Base-by-base conservation (phyloP, 352 stramenopile species). In the Plasmopara viticola region DNA sequence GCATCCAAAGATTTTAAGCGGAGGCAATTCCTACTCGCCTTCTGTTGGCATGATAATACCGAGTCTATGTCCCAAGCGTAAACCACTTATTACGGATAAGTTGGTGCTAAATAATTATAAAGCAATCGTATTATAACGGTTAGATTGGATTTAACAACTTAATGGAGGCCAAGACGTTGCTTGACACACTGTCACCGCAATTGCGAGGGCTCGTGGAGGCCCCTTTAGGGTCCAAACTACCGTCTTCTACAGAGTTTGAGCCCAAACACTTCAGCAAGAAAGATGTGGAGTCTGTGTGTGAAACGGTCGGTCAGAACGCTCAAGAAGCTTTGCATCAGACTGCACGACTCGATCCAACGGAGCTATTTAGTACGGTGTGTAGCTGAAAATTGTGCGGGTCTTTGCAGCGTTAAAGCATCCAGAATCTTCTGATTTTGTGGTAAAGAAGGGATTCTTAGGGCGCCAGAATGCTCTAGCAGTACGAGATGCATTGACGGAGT, bases 151-250 rank as follows among this genome's bases (percentile, higher is more conserved):
- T 35, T 35, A 4, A 12, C 0, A 35, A 35, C 31, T 35, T 35
- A 30, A 66, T 66, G 53, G 53, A 62, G 28, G 34, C 29, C 1
- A 55, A 55, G 34, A 56, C 76, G 44, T 47, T 90, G 44, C 55
- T 90, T 34, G 72, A 65, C 37, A 61, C 68, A 37, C 57, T 87
- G 14, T 87, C 79, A 25, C 76, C 79, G 55, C 69, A 86, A 59
- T 64, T 87, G 5, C 70, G 79, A 64, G 69, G 66, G 59, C 68
- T 84, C 25, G 70, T 90, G 37, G 74, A 84, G 58, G 68, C 72
- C 4, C 86, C 72, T 35, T 56, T 90, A 5, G 79, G 72, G 25
- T 51, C 64, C 29, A 60, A 66, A 20, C 46, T 85, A 9, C 65
- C 61, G 4, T 9, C 25, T 2, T 28, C 56, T 44, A 17, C 40